These are phyloP conservation scores for Cucurbitaria berberidis DNA, from an alignment of 2,329 filamentous ascomycete species.

Conservation along the genomic window DNA sequence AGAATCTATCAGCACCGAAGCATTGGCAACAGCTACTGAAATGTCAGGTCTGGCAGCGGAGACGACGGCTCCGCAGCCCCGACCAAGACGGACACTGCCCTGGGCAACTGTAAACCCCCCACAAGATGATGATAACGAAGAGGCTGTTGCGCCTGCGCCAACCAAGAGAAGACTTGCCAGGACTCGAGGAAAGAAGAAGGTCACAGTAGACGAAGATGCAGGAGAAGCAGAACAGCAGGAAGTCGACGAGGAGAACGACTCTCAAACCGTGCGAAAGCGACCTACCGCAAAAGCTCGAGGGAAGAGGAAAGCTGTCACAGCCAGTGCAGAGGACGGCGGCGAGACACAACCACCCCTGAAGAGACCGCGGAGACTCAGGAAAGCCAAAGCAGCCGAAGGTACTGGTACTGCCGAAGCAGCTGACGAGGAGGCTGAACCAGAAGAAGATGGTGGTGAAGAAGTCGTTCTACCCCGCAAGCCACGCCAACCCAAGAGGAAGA, in stretches of 20 bases:
- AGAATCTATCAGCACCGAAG: not conserved
- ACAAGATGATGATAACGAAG: constrained; percentile 17
- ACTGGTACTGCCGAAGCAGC: constrained; percentile 10
- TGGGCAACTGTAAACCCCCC: constrained; percentile 43
- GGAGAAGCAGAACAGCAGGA: constrained; percentile 15
- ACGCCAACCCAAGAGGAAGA: constrained; percentile 26
- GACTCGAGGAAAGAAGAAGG: constrained; percentile 14
- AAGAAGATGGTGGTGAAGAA: constrained; percentile 15
- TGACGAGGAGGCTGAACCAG: constrained; percentile 14
- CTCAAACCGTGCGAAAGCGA: constrained; percentile 13
- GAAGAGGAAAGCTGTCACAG: constrained; percentile 21
- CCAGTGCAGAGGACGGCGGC: constrained; percentile 15
- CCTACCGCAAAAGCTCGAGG: constrained; percentile 23
- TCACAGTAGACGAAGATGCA: not conserved
- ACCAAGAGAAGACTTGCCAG: constrained; percentile 20
- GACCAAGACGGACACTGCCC: constrained; percentile 17
- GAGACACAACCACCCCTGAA: constrained; percentile 22
- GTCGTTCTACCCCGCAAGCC: constrained; percentile 19
- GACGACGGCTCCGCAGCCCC: constrained; percentile 9
- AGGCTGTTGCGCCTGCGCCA: constrained; percentile 8
- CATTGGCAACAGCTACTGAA: not conserved
- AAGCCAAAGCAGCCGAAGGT: constrained; percentile 25
- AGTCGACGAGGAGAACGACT: constrained; percentile 14
- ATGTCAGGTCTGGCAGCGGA: not conserved
- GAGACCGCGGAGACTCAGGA: constrained; percentile 39